Evolutionary conservation across 352 stramenopile genomes (phyloP).

Genomic region (Globisporangium solare): DNA sequence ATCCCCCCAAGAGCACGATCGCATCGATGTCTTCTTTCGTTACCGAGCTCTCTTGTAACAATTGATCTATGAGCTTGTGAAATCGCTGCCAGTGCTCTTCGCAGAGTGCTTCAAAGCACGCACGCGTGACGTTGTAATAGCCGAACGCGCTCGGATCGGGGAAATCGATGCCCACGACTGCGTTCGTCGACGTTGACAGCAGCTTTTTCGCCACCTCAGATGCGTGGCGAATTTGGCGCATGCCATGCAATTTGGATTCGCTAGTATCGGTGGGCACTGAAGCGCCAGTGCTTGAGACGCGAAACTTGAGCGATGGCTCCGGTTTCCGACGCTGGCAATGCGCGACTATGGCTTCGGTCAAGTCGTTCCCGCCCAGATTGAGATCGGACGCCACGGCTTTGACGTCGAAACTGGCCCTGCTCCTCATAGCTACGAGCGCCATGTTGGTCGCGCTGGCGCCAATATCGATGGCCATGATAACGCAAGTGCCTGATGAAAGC

Average conservation of each 20-base stretch:
- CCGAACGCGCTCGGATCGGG: constrained; percentile 18
- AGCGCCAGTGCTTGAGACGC: neutral
- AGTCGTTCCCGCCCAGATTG: constrained; percentile 15
- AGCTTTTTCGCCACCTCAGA: constrained; percentile 40
- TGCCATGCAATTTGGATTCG: constrained; percentile 8
- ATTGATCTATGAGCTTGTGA: constrained; percentile 13
- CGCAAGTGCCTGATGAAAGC: too few species aligned
- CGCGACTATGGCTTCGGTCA: constrained; percentile 23
- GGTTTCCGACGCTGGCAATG: constrained; percentile 15
- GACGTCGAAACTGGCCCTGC: constrained; percentile 4
- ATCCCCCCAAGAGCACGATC: constrained; percentile 31
- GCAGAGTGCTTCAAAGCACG: constrained; percentile 34
- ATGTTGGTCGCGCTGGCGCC: constrained; percentile 16
- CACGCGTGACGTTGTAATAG: constrained; percentile 28
- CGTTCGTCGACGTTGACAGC: constrained; percentile 26
- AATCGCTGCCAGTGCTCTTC: constrained; percentile 26
- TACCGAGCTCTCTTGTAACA: constrained; percentile 17
- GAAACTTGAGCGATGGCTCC: too few species aligned
- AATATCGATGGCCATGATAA: constrained; percentile 4
- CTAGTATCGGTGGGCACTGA: neutral
- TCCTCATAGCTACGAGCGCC: constrained; percentile 12
- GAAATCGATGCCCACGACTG: constrained; percentile 28
- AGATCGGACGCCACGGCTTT: constrained; percentile 11
- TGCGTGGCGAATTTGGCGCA: constrained; percentile 24
- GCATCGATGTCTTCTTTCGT: constrained; percentile 22